These are phyloP conservation scores for Eucalyptus cloeziana DNA, from an alignment of 345 rosid genomes.

Conservation along the genomic window DNA sequence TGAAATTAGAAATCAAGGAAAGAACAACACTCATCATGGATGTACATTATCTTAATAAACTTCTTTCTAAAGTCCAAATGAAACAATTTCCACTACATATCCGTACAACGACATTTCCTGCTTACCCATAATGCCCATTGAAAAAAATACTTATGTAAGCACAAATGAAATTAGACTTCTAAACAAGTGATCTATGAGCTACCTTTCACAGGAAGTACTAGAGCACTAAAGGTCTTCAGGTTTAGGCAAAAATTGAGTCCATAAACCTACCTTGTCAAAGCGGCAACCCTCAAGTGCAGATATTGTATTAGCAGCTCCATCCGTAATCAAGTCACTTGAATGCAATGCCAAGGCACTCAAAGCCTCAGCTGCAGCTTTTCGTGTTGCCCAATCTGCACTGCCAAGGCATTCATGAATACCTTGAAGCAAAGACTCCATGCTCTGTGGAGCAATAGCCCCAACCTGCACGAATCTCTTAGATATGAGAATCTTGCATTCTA, in stretches of 20 bases:
- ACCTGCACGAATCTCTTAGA: slow-evolving; percentile 34
- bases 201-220: not conserved
- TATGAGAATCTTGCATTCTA: not conserved
- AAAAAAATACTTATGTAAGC: not conserved
- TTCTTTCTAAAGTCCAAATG: not conserved
- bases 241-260: not conserved
- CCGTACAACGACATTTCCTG: not conserved
- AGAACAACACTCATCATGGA: not conserved
- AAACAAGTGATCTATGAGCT: not conserved
- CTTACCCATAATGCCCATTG: not conserved
- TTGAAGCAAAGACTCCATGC: slow-evolving; percentile 69
- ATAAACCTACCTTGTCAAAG: slow-evolving; percentile 72
- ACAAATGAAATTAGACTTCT: not conserved
- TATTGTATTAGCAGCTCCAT: slow-evolving; percentile 54
- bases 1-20: not conserved
- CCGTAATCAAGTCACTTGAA: slow-evolving; percentile 62
- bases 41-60: not conserved
- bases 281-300: slow-evolving; percentile 73
- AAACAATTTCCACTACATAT: not conserved
- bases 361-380: slow-evolving; percentile 95
- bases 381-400: slow-evolving; percentile 94
- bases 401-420: slow-evolving; percentile 82
- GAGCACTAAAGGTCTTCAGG: not conserved
- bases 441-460: slow-evolving; percentile 83
- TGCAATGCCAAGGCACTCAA: slow-evolving; percentile 65